phyloP scores from a whole-genome alignment of 2,329 filamentous ascomycete genomes.

The Pochonia chlamydosporia region DNA sequence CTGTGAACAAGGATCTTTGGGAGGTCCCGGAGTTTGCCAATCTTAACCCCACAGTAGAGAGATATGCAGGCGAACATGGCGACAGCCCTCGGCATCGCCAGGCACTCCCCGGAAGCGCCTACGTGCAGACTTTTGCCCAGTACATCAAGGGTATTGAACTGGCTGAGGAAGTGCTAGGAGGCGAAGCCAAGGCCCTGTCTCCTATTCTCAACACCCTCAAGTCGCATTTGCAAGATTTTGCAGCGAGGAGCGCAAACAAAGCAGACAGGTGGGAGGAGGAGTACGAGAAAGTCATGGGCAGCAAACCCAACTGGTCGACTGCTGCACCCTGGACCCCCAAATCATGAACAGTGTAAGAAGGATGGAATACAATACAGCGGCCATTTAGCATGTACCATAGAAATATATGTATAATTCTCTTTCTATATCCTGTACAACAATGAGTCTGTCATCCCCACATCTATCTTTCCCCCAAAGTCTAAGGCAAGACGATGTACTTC shows the following conservation, averaged over 20 bases:
- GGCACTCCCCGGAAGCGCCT: slow-evolving; percentile 19
- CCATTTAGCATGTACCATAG: slow-evolving; percentile 1
- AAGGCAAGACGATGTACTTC: slow-evolving; percentile 93
- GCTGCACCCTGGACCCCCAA: neutral
- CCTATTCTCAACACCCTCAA: slow-evolving; percentile 32
- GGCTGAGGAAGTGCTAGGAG: slow-evolving; percentile 34
- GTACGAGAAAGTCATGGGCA: slow-evolving; percentile 22
- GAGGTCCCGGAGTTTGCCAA: slow-evolving; percentile 17
- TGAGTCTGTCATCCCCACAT: neutral
- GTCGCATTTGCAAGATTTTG: slow-evolving; percentile 28
- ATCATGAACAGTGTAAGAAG: neutral
- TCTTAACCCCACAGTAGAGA: slow-evolving; percentile 16
- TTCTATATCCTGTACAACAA: slow-evolving; percentile 17
- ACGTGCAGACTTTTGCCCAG: slow-evolving; percentile 22
- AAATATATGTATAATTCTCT: slow-evolving; percentile 16
- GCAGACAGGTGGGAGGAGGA: slow-evolving; percentile 15
- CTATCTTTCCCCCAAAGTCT: slow-evolving; percentile 14
- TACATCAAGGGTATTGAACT: slow-evolving; percentile 37
- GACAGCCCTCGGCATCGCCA: slow-evolving; percentile 5
- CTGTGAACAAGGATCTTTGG: slow-evolving; percentile 13
- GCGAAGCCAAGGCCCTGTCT: slow-evolving; percentile 25
- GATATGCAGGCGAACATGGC: slow-evolving; percentile 6
- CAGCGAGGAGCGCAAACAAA: slow-evolving; percentile 12
- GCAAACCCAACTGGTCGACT: slow-evolving; percentile 21
- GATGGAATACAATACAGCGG: neutral